Conservation (phyloP, 2,329 filamentous ascomycete species). For the Aspergillus sp. region DNA sequence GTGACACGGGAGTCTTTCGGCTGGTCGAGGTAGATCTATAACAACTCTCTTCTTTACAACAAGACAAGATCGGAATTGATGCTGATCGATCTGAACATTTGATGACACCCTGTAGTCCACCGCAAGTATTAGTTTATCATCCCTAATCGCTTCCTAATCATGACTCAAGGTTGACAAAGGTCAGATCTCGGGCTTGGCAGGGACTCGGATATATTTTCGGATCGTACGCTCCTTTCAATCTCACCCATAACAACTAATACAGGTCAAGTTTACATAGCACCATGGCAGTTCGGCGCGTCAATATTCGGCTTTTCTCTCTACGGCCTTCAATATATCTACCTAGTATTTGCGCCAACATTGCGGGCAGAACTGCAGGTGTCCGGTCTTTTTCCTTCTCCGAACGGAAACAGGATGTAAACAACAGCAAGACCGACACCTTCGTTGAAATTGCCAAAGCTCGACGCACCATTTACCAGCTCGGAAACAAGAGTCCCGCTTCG, state of each 20-base stretch:
- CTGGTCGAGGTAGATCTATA: background rate
- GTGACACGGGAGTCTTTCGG: background rate
- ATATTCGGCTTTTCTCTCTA: background rate
- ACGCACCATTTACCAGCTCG: conserved; percentile 39
- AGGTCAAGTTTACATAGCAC: background rate
- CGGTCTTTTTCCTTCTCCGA: conserved; percentile 18
- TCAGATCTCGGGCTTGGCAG: background rate
- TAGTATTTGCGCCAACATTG: background rate
- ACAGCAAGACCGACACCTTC: conserved; percentile 21
- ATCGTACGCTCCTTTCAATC: background rate
- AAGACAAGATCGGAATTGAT: background rate
- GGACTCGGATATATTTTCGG: background rate
- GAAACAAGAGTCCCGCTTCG: conserved; percentile 33
- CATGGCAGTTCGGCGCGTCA: conserved; percentile 5
- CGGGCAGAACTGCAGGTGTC: conserved; percentile 26
- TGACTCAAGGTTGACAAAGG: background rate
- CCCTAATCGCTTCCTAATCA: background rate
- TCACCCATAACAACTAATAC: background rate
- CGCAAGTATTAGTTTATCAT: background rate
- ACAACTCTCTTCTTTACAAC: background rate
- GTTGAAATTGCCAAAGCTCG: conserved; percentile 34
- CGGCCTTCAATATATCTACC: background rate
- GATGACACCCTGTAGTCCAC: background rate
- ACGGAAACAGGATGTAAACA: background rate
- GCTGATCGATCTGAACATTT: background rate